A percentile compares a stretch with the other conserved stretches of the same genome.
Evolutionary conservation across 2,329 filamentous ascomycete species (phyloP).

Genomic region (Ophiostoma angusticollis): DNA sequence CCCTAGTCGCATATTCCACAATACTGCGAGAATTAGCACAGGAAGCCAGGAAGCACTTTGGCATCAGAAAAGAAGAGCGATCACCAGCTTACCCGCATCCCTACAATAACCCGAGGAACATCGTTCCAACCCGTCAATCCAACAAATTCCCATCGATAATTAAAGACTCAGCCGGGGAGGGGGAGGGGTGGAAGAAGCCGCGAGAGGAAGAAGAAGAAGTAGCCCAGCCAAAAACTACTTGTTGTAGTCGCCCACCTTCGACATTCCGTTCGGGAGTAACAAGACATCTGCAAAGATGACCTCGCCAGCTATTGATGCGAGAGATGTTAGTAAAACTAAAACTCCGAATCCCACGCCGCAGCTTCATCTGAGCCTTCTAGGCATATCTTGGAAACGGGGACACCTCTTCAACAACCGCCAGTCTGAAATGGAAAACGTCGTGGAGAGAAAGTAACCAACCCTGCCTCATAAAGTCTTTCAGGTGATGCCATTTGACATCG

Average conservation of each 20-base stretch:
- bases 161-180: slow-evolving; percentile 26
- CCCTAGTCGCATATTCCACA: slow-evolving; percentile 99
- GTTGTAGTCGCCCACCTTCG: slow-evolving; percentile 96
- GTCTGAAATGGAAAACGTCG: neutral
- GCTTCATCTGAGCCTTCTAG: too few species aligned
- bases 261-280: slow-evolving; percentile 99
- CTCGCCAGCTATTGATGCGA: slow-evolving; percentile 64
- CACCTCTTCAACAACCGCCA: too few species aligned
- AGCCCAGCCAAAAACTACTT: slow-evolving; percentile 74
- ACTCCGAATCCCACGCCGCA: too few species aligned
- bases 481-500: slow-evolving; percentile 99
- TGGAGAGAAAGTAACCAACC: slow-evolving; percentile 46
- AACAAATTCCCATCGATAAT: slow-evolving; percentile 74
- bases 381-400: too few species aligned
- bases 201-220: slow-evolving; percentile 38
- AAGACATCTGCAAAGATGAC: slow-evolving; percentile 99
- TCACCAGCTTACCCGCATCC: slow-evolving; percentile 84
- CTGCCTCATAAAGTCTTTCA: slow-evolving; percentile 99
- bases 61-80: neutral
- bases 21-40: slow-evolving; percentile 47
- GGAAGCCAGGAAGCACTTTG: neutral
- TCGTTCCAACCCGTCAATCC: slow-evolving; percentile 97
- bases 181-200: slow-evolving; percentile 29
- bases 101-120: slow-evolving; percentile 85
- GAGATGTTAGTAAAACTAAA: slow-evolving; percentile 24